These are phyloP conservation scores for Schizochytrium sp. DNA, from an alignment of 108 stramenopile species.

Conservation along the genomic window DNA sequence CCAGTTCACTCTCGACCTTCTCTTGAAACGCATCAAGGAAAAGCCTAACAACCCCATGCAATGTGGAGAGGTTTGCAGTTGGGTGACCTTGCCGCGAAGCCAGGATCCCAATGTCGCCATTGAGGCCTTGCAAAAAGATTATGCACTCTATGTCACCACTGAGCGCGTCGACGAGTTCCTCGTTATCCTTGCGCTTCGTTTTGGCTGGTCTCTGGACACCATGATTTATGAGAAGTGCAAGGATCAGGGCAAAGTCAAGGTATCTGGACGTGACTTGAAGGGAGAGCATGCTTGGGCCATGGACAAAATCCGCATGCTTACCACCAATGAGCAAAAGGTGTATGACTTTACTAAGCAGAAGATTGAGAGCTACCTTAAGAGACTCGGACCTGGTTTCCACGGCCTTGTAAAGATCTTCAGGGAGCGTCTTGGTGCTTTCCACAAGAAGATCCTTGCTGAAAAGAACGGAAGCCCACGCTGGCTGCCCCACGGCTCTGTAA, in stretches of 20 bases:
- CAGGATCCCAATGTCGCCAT: neutral
- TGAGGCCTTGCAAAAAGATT: neutral
- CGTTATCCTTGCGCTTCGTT: constrained; percentile 12
- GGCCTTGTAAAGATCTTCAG: neutral
- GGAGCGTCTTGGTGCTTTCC: neutral
- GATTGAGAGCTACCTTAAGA: neutral
- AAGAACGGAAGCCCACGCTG: constrained; percentile 15
- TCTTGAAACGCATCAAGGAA: neutral
- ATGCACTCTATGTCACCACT: neutral
- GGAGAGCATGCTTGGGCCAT: constrained; percentile 8
- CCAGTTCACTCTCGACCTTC: neutral
- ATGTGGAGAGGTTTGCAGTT: constrained; percentile 13
- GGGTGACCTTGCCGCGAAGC: constrained; percentile 27
- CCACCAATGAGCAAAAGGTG: neutral
- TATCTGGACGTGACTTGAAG: neutral
- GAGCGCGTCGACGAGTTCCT: constrained; percentile 22
- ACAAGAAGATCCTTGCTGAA: neutral
- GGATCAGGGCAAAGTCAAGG: constrained; percentile 31
- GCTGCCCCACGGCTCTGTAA: neutral
- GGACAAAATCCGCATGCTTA: constrained; percentile 5
- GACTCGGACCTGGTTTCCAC: neutral
- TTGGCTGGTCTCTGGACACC: constrained; percentile 19
- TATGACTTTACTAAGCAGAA: constrained; percentile 25
- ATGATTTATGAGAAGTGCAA: constrained; percentile 45
- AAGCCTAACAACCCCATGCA: neutral